A percentile compares a stretch with the other conserved stretches of the same genome.
Evolutionary conservation across 108 stramenopile genomes (phyloP).

Genomic region (Skeletonema grethae): DNA sequence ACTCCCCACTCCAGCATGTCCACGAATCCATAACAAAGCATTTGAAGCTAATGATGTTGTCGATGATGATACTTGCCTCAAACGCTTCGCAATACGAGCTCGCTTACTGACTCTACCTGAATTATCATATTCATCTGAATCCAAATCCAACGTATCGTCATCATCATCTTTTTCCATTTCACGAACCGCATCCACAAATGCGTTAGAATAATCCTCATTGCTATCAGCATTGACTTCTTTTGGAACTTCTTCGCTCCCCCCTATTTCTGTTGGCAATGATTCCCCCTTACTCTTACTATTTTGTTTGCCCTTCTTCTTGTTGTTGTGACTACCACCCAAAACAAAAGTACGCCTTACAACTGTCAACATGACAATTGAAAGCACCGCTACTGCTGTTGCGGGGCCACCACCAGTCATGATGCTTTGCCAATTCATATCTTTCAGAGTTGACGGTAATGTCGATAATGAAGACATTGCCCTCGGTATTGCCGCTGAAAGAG

Average conservation of each 20-base stretch:
- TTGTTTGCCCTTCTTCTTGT: neutral
- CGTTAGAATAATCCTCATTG: slow-evolving; percentile 18
- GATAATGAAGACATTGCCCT: neutral
- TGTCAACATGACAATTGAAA: neutral
- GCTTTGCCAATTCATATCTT: neutral
- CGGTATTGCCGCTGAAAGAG: neutral
- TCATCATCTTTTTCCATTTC: slow-evolving; percentile 4
- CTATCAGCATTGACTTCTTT: neutral
- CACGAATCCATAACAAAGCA: neutral
- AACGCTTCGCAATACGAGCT: neutral
- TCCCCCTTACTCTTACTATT: neutral
- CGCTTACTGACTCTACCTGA: neutral
- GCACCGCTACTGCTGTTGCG: neutral
- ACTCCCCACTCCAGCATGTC: neutral
- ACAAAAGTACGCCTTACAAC: slow-evolving; percentile 4
- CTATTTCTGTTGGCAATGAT: neutral
- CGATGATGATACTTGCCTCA: neutral
- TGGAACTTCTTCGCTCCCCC: neutral
- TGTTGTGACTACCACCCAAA: neutral
- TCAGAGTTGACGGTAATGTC: neutral
- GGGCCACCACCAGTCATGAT: neutral
- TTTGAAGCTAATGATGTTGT: neutral
- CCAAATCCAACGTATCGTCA: slow-evolving; percentile 20
- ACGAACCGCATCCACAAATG: slow-evolving; percentile 9
- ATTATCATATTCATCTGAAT: slow-evolving; percentile 1